Conservation (phyloP, 352 stramenopile species). For the Thalassiosira livingstoniorum region DNA sequence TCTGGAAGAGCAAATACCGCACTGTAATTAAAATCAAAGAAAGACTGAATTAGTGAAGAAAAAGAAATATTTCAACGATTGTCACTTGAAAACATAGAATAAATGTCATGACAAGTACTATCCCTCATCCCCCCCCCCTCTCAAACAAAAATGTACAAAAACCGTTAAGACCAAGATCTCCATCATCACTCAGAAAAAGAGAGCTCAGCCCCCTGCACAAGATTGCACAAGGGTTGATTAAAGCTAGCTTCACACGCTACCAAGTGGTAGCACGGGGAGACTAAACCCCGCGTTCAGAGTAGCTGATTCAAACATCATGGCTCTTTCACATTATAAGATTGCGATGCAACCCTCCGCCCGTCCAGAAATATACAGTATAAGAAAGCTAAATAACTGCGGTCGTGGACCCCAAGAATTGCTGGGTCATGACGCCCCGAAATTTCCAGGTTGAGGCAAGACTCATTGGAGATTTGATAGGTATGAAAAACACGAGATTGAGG, state of each 20-base stretch:
- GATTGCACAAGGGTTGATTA: slow-evolving; percentile 13
- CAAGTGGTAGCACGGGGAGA: slow-evolving; percentile 32
- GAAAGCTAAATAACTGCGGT: no score
- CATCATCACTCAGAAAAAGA: background rate
- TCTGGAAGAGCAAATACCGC: slow-evolving; percentile 78
- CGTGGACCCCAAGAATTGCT: no score
- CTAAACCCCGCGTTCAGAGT: slow-evolving; percentile 49
- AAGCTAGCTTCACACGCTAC: slow-evolving; percentile 39
- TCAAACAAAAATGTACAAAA: slow-evolving; percentile 18
- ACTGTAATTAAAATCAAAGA: slow-evolving; percentile 37
- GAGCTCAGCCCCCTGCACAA: slow-evolving; percentile 27
- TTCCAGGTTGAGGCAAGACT: no score
- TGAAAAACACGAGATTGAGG: no score
- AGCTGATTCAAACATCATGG: slow-evolving; percentile 61
- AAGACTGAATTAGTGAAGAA: background rate
- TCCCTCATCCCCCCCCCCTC: no score
- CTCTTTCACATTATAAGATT: background rate
- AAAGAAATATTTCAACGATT: slow-evolving; percentile 5
- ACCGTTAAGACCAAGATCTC: background rate
- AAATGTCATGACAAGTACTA: background rate
- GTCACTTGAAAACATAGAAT: background rate
- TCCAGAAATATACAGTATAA: background rate
- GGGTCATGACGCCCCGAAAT: no score
- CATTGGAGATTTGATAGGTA: no score
- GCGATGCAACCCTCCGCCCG: background rate